These are phyloP conservation scores for Gracilaria vermiculophylla DNA, from an alignment of 23 red algal species.

Conservation along the genomic window DNA sequence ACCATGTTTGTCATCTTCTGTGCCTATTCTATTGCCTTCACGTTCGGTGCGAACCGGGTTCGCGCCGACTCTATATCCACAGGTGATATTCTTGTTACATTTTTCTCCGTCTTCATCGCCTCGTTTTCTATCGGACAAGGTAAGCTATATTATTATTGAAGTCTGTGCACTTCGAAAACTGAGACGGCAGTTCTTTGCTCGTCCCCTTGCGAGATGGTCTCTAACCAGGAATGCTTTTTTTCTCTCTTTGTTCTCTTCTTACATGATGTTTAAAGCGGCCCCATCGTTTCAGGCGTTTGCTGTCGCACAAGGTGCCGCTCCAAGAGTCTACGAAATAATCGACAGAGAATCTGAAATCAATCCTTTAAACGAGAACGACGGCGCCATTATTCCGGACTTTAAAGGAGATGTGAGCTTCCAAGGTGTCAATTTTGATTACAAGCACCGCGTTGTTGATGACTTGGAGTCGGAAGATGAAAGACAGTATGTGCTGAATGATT, in stretches of 20 bases:
- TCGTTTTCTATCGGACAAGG: constrained; percentile 91
- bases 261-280: constrained; percentile 3
- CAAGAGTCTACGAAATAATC: constrained; percentile 74
- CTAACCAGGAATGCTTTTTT: background rate
- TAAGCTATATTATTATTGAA: background rate
- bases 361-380: constrained; percentile 47
- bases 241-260: background rate
- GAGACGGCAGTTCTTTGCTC: background rate
- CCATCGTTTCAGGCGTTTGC: constrained; percentile 68
- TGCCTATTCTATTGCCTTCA: constrained; percentile 87
- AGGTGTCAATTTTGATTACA: constrained; percentile 84
- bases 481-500: constrained; percentile 61
- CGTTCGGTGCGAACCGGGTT: constrained; percentile 79
- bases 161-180: background rate
- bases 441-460: constrained; percentile 55
- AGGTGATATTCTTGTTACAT: constrained; percentile 83
- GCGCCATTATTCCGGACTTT: constrained; percentile 57
- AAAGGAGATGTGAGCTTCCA: constrained; percentile 73
- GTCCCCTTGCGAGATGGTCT: background rate
- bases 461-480: constrained; percentile 15
- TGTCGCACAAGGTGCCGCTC: constrained; percentile 68
- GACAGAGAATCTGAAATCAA: constrained; percentile 67
- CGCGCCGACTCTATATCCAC: constrained; percentile 13
- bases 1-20: constrained; percentile 94
- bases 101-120: constrained; percentile 93